These are phyloP conservation scores for Pythium apleroticum DNA, from an alignment of 352 stramenopile genomes.

Conservation along the genomic window DNA sequence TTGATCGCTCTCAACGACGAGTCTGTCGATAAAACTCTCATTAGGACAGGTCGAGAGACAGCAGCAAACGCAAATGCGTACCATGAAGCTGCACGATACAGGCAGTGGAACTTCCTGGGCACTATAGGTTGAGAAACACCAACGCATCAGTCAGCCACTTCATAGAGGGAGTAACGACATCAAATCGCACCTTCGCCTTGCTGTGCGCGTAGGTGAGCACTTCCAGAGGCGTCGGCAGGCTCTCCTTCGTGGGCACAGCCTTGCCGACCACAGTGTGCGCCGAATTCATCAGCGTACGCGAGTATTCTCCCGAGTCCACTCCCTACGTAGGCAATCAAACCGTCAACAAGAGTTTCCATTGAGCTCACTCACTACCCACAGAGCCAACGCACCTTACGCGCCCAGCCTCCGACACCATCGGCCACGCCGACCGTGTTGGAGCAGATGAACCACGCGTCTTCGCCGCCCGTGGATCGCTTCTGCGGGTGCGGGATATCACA, in stretches of 20 bases:
- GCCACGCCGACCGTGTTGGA: conserved; percentile 79
- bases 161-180: no score
- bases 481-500: conserved; percentile 81
- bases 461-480: conserved; percentile 78
- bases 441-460: conserved; percentile 86
- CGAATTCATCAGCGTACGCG: conserved; percentile 74
- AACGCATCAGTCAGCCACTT: not conserved
- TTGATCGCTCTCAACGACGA: conserved; percentile 83
- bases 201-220: conserved; percentile 69
- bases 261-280: conserved; percentile 33
- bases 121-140: conserved; percentile 34
- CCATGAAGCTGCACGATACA: conserved; percentile 82
- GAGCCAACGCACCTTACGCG: conserved; percentile 55
- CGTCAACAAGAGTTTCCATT: not conserved
- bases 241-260: conserved; percentile 19
- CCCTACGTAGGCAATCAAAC: conserved; percentile 37
- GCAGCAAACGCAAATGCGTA: conserved; percentile 20
- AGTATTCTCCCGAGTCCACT: conserved; percentile 88
- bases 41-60: not conserved
- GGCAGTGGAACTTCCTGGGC: conserved; percentile 79
- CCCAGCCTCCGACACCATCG: conserved; percentile 87
- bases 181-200: conserved; percentile 45
- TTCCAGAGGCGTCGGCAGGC: conserved; percentile 55
- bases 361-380: no score
- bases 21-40: conserved; percentile 29